Base-by-base conservation (phyloP, 768 basidiomycete species). In the Strobilomyces dryophilus region DNA sequence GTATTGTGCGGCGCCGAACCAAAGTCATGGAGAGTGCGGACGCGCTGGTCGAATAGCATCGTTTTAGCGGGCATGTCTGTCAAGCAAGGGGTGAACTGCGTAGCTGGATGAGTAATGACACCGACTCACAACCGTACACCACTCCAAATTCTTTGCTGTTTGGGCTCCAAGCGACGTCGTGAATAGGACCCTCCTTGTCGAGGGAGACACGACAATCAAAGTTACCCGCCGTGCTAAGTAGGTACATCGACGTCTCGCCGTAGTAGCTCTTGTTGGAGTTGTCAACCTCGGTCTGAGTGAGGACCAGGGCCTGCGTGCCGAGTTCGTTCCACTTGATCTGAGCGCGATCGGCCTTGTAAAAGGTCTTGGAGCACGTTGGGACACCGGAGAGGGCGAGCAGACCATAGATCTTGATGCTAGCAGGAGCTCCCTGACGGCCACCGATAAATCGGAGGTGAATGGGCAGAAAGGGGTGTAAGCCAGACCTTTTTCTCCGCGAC, bases 211-310 rank as follows among this genome's bases (percentile, higher is more conserved):
- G 79, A 66, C 91, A 92, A 66, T 98, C 95, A 61, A 94, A 98
- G 61, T 92, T 90, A 15, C 95, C 95, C 9, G 92, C 87, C 17
- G 93, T 84, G 58, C 87, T 93, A 56, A 98, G 81, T 14, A 98
- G 79, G 72, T 95, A 98, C 64, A 99, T 75, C 48, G 92, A 91
- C 3, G 95, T 97, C 76, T 98, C 95, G 49, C 97, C 97, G 60
- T 98, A 99, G 70, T 99, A 99, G 63, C 87, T 94, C 80, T 91
- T 97, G 71, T 95, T 95, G 43, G 91, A 87, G 67, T 91, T 92
- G 66, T 99, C 95, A 49, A 98, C 95, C 63, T 99, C 97, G 5
- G 95, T 95, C 65, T 95, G 92, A 0, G 95, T 95, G 35, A 98
- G 72, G 54, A 98, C 79, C 51, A 99, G 76, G 2, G 95, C 88